Conservation (phyloP, 176 grass and related monocot species). For the Oryza glaberrima region DNA sequence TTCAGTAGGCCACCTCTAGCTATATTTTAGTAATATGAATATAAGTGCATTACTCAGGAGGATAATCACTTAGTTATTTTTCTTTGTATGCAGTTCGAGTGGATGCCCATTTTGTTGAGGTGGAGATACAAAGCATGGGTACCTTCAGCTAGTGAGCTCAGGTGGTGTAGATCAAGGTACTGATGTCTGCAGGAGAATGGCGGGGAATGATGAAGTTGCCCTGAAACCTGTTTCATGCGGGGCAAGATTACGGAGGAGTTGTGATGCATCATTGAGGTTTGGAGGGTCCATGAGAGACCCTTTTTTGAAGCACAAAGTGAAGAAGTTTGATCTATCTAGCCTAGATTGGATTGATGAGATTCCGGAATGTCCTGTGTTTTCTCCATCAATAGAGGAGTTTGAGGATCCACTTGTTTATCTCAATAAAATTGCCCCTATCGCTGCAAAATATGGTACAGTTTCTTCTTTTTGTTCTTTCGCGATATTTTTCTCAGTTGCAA, state of each 20-base stretch:
- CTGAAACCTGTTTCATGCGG: constrained; percentile 71
- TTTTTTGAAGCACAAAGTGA: constrained; percentile 70
- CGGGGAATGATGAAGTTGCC: constrained; percentile 58
- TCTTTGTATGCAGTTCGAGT: constrained; percentile 56
- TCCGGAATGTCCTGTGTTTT: constrained; percentile 90
- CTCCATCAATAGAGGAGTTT: constrained; percentile 83
- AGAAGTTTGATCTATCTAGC: constrained; percentile 87
- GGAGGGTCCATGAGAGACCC: constrained; percentile 51
- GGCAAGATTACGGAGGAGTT: constrained; percentile 48
- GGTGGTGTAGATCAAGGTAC: constrained; percentile 8
- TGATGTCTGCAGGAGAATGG: constrained; percentile 56
- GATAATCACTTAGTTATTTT: constrained; percentile 1
- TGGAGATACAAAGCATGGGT: constrained; percentile 54
- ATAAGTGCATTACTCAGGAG: background rate
- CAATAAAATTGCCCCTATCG: constrained; percentile 73
- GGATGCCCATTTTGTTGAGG: constrained; percentile 48
- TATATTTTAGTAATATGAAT: constrained; percentile 36
- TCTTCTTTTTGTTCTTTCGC: constrained; percentile 32
- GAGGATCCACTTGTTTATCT: constrained; percentile 90
- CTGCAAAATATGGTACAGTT: constrained; percentile 71
- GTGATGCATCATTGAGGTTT: constrained; percentile 47
- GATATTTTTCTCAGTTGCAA: constrained; percentile 11
- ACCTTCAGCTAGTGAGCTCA: constrained; percentile 39
- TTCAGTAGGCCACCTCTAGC: constrained; percentile 25
- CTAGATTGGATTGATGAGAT: constrained; percentile 92